Percentiles rank a stretch among this genome's conserved stretches.
These are phyloP conservation scores for Carex arenaria DNA, from an alignment of 202 grass and related monocot genomes.

Conservation along the genomic window DNA sequence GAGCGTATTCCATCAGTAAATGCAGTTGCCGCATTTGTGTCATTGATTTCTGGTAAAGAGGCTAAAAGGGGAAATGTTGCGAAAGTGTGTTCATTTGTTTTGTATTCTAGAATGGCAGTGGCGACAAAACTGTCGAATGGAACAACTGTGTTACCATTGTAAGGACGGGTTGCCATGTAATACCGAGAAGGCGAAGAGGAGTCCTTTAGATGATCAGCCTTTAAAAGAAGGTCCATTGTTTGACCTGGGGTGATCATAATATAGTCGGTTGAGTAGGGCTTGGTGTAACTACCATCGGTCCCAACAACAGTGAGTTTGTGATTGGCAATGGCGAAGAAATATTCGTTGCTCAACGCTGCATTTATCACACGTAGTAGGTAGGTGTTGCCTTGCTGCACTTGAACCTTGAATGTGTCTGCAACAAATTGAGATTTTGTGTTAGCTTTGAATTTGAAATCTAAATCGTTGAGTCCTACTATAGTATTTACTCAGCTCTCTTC, in stretches of 20 bases:
- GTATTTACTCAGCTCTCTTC: no score
- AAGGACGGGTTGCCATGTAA: constrained; percentile 48
- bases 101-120: constrained; percentile 51
- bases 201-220: constrained; percentile 18
- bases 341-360: constrained; percentile 43
- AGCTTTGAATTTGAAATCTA: not conserved
- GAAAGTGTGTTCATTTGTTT: not conserved
- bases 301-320: constrained; percentile 63
- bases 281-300: constrained; percentile 59
- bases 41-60: constrained; percentile 20
- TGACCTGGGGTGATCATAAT: constrained; percentile 60
- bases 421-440: no score
- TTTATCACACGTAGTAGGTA: constrained; percentile 66
- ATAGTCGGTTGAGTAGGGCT: constrained; percentile 51
- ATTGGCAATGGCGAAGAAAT: constrained; percentile 56
- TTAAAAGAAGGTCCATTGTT: constrained; percentile 52
- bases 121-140: not conserved
- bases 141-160: not conserved
- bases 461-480: not conserved
- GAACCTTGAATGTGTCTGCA: constrained; percentile 27
- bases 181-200: constrained; percentile 28
- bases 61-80: not conserved
- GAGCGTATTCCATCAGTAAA: constrained; percentile 37
- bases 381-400: constrained; percentile 45
- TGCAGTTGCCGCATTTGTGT: constrained; percentile 27